phyloP scores from a whole-genome alignment of 164 flowering plant species.

The Nymphaea colorata region DNA sequence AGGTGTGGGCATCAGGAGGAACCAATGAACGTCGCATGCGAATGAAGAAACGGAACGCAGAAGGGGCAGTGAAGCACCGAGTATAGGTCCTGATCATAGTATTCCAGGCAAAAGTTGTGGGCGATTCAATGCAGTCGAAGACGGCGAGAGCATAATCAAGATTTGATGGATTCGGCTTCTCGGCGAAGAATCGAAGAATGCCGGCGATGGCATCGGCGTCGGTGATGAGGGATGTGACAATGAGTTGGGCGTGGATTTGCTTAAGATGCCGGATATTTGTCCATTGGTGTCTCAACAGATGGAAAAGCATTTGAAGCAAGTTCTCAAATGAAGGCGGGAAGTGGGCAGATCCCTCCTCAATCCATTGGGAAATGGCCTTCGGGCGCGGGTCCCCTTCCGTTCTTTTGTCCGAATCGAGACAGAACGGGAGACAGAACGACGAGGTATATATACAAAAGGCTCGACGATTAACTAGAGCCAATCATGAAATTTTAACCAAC shows the following conservation, averaged over 20 bases:
- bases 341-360: not conserved
- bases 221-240: constrained; percentile 26
- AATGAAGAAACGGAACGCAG: constrained; percentile 33
- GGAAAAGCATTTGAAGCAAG: not conserved
- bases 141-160: constrained; percentile 27
- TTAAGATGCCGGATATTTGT: constrained; percentile 22
- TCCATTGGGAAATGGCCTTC: too few species aligned
- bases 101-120: constrained; percentile 54
- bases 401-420: too few species aligned
- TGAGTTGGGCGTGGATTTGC: constrained; percentile 50
- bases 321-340: not conserved
- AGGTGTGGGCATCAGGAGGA: constrained; percentile 55
- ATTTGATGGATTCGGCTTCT: not conserved
- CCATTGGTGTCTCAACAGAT: not conserved
- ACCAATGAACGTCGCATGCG: constrained; percentile 35
- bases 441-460: too few species aligned
- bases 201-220: constrained; percentile 10
- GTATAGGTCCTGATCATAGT: constrained; percentile 40
- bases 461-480: too few species aligned
- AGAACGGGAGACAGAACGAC: too few species aligned
- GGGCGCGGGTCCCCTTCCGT: too few species aligned
- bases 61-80: constrained; percentile 28
- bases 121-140: constrained; percentile 36
- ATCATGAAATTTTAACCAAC: too few species aligned
- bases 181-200: not conserved